Evolutionary conservation across 345 rosid genomes (phyloP), one percentile per base, ranked within the genome.

Genomic region (Trapa incisa): DNA sequence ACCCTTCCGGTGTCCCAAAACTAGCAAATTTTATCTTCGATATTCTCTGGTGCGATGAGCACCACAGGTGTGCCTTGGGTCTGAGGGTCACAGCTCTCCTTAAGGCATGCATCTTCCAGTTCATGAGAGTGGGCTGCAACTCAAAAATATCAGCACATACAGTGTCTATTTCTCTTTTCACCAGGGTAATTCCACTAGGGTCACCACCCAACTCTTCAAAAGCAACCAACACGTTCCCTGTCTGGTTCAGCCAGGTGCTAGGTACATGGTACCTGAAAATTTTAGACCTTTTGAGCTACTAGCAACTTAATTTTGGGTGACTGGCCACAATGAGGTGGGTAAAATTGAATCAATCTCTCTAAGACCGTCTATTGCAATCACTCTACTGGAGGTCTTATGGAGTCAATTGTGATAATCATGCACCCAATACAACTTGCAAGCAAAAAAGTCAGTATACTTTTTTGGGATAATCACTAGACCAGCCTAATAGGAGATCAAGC

Each of bases 1-100:
- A 78, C 22, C 99, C 99, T 82, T 83, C 82, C 2, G 97, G 97
- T 32, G 96, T 91, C 22, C 99, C 97, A 0, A 94, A 94, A 81
- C 97, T 89, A 35, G 99, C 99, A 76, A 91, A 94, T 86, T 86
- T 87, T 45, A 91, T 90, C 0, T 83, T 74, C 22, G 84, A 81
- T n/a, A 94, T 94, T 74, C 85, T 85, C 78, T 94, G 99, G 43
- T 87, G 96, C 17, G 89, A 80, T 37, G 88, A 97, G 36, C 99
- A 94, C 73, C 69, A 48, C 6, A 54, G 39, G 45, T 53, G 70
- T 12, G 70, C 61, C 45, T 53, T 67, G 35, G 47, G 67, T 6
- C 67, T 41, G 29, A 67, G 35, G 62, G 35, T 1, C 6, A 13
- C 3, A 11, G 54, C 61, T 7, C 41, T 67, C 33, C 62, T 33